Evolutionary conservation across 2,329 filamentous ascomycete genomes (phyloP).

Genomic region (Tolypocladium sp.): DNA sequence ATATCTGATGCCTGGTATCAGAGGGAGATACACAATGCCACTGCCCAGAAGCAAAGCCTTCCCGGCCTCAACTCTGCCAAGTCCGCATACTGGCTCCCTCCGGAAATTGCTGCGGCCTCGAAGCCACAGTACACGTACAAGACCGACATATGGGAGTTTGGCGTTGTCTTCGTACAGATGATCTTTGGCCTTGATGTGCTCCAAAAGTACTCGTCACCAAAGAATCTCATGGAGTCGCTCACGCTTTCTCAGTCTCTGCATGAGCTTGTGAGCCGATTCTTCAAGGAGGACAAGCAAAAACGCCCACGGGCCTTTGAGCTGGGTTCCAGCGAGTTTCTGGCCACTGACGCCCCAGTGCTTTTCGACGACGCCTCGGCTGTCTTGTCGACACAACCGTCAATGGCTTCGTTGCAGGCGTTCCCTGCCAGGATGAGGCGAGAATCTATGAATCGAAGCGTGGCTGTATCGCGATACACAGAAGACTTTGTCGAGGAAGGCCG

Average conservation of each 20-base stretch:
- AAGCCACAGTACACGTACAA: slow-evolving; percentile 62
- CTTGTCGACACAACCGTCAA: slow-evolving; percentile 32
- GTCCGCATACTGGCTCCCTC: slow-evolving; percentile 75
- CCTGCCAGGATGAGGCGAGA: slow-evolving; percentile 49
- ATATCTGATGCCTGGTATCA: slow-evolving; percentile 68
- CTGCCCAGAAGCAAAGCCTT: slow-evolving; percentile 40
- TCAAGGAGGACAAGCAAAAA: slow-evolving; percentile 76
- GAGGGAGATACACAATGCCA: slow-evolving; percentile 54
- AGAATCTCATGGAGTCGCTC: slow-evolving; percentile 60
- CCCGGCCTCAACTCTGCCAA: slow-evolving; percentile 52
- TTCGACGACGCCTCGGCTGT: slow-evolving; percentile 32
- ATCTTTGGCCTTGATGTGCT: slow-evolving; percentile 74
- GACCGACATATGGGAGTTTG: slow-evolving; percentile 92
- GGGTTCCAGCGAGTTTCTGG: slow-evolving; percentile 55
- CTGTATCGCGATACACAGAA: slow-evolving; percentile 68
- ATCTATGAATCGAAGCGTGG: slow-evolving; percentile 42
- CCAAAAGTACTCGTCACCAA: slow-evolving; percentile 70
- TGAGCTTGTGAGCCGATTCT: slow-evolving; percentile 75
- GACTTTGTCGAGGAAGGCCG: slow-evolving; percentile 88
- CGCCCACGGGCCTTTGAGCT: slow-evolving; percentile 73
- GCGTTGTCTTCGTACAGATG: slow-evolving; percentile 88
- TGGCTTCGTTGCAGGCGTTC: slow-evolving; percentile 29
- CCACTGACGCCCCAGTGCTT: slow-evolving; percentile 53
- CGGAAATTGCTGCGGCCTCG: slow-evolving; percentile 59
- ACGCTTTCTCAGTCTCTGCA: slow-evolving; percentile 66